Evolutionary conservation across 129 eudicot genomes (phyloP), one percentile per base, ranked within the genome.

Genomic region (Calendula officinalis): DNA sequence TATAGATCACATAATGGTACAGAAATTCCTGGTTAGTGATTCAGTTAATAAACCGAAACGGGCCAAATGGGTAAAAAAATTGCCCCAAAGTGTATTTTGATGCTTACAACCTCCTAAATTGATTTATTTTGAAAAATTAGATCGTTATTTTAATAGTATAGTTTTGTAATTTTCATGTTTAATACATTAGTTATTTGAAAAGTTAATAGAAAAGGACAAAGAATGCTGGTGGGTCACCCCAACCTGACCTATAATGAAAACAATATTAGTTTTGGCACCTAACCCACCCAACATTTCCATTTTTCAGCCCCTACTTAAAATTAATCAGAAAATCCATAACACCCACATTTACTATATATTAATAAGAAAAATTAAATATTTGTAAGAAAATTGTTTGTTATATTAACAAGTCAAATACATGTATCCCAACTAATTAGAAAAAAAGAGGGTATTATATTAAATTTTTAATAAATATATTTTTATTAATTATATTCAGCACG

Each of bases 21-120:
- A 30, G 86, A 84, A 71, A 58, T 79, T 55, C 75, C 84, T 40
- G 95, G 97, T 90, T 82, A 75, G 86, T 63, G 44, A 36, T 64
- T 10, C 2, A 17, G 16, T 6, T 11, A 41, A 60, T 15, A 60
- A 40, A 58, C 34, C 4, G 8, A 36, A 56, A 34, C 4, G 17
- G 14, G 33, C n/a, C 15, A 43, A 46, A 42, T 41, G 8, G 66
- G 51, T 22, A 38, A 9, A 49, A 49, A 44, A 11, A 22, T 37
- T 41, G 11, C 27, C 6, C 66, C 65, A 39, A 59, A 16, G 14
- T 59, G 35, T 9, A 52, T 39, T 6, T 59, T 27, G 11, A 4
- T 54, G 39, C 15, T 11, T 54, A 11, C 15, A 54, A 54, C 10
- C 40, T 54, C 16, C 60, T 9, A 54, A 54, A 14, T 2, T 54